phyloP scores from a whole-genome alignment of 805 yeast genomes.

The Saccharomyces jurei region DNA sequence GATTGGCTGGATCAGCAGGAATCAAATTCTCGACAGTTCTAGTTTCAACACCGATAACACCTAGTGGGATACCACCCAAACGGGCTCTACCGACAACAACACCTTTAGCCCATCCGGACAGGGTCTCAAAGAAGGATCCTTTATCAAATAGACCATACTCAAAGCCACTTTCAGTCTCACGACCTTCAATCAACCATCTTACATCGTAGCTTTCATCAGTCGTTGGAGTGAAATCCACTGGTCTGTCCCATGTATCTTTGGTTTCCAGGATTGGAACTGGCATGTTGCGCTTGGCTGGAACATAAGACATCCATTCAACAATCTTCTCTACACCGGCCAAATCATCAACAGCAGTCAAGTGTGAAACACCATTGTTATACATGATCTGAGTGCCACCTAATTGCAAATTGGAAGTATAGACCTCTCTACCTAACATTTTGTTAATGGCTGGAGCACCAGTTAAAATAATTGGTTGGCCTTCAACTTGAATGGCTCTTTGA shows the following conservation, averaged over 20 bases:
- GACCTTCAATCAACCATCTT: slow-evolving; percentile 90
- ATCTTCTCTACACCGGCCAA: slow-evolving; percentile 93
- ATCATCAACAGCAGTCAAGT: slow-evolving; percentile 93
- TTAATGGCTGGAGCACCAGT: slow-evolving; percentile 99
- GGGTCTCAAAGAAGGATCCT: slow-evolving; percentile 89
- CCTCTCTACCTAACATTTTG: slow-evolving; percentile 93
- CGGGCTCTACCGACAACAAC: slow-evolving; percentile 99
- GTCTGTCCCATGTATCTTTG: slow-evolving; percentile 89
- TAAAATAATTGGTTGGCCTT: slow-evolving; percentile 95
- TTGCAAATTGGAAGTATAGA: slow-evolving; percentile 92
- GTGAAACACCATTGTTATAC: slow-evolving; percentile 98
- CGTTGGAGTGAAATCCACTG: slow-evolving; percentile 70
- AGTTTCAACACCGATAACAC: slow-evolving; percentile 95
- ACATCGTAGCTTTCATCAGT: slow-evolving; percentile 76
- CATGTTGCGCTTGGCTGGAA: slow-evolving; percentile 82
- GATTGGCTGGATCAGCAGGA: slow-evolving; percentile 99
- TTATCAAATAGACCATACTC: slow-evolving; percentile 88
- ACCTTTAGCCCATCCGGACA: slow-evolving; percentile 98
- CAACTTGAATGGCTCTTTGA: slow-evolving; percentile 97
- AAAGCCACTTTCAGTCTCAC: slow-evolving; percentile 58
- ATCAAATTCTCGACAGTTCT: slow-evolving; percentile 77
- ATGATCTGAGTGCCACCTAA: slow-evolving; percentile 98
- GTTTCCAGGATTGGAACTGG: slow-evolving; percentile 86
- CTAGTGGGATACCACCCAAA: slow-evolving; percentile 96
- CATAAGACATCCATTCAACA: slow-evolving; percentile 89